Conservation (phyloP, 129 eudicot species). For the Mikania micrantha region DNA sequence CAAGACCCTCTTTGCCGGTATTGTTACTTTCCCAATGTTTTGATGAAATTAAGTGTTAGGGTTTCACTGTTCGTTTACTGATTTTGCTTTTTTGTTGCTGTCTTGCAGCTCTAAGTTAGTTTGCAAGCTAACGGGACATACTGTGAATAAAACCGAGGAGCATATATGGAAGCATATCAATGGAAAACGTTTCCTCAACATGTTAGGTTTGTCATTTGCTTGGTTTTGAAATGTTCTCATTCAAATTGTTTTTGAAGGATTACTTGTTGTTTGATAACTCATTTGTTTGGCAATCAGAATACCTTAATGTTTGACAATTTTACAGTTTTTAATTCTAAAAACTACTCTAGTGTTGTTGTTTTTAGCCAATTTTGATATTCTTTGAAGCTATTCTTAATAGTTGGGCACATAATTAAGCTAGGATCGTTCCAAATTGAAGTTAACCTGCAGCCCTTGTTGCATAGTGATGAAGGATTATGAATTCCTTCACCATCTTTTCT, state of each 20-base stretch:
- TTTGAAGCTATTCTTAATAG: neutral
- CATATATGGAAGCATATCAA: constrained; percentile 98
- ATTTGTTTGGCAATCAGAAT: neutral
- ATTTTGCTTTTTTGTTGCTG: too few species aligned
- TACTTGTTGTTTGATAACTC: neutral
- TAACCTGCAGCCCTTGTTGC: neutral
- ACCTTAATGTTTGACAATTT: neutral
- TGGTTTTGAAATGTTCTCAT: neutral
- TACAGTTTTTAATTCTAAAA: neutral
- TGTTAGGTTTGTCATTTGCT: constrained; percentile 63
- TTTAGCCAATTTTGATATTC: neutral
- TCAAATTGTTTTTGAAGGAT: neutral
- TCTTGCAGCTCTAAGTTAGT: constrained; percentile 56
- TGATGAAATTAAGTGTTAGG: constrained; percentile 11
- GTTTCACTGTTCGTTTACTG: too few species aligned
- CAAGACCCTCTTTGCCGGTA: constrained; percentile 84
- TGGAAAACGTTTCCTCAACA: constrained; percentile 74
- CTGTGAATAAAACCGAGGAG: constrained; percentile 81
- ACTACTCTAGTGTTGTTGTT: neutral
- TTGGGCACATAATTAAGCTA: neutral
- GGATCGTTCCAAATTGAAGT: neutral
- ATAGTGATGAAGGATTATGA: neutral
- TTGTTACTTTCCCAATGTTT: neutral
- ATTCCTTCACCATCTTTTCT: neutral
- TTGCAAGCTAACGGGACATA: constrained; percentile 71